Conservation (phyloP, 2,329 filamentous ascomycete genomes). For the Colletotrichum paranaense region DNA sequence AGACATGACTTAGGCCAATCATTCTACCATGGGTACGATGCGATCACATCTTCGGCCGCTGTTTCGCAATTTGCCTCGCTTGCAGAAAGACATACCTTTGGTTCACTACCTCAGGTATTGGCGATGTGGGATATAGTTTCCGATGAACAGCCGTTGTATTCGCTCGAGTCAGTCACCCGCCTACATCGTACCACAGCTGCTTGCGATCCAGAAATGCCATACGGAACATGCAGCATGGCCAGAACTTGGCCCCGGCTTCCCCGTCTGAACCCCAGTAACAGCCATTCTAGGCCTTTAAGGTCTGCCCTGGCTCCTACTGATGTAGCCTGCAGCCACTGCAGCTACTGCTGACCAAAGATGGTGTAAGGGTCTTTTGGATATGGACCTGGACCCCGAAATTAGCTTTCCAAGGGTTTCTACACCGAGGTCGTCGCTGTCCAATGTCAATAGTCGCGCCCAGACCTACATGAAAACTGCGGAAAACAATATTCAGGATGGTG, state of each 20-base stretch:
- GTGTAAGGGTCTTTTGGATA: not conserved
- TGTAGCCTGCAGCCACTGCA: no score
- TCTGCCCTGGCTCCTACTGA: no score
- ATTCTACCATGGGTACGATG: no score
- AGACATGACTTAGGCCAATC: no score
- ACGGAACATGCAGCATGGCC: not conserved
- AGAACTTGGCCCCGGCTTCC: not conserved
- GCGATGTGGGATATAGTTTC: not conserved
- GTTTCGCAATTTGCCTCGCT: no score
- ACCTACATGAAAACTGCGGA: no score
- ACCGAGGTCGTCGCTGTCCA: not conserved
- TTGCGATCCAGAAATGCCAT: not conserved
- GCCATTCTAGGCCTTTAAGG: no score
- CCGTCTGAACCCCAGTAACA: not conserved
- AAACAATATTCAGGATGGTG: not conserved
- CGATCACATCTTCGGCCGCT: no score
- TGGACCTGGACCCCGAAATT: not conserved
- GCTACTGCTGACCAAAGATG: not conserved
- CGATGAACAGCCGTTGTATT: not conserved
- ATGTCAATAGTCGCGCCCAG: not conserved
- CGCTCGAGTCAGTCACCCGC: not conserved
- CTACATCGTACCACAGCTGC: not conserved
- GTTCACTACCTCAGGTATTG: not conserved
- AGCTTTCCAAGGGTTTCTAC: not conserved
- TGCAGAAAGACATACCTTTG: no score